Conservation (phyloP, 345 rosid species). For the Jatropha curcas region DNA sequence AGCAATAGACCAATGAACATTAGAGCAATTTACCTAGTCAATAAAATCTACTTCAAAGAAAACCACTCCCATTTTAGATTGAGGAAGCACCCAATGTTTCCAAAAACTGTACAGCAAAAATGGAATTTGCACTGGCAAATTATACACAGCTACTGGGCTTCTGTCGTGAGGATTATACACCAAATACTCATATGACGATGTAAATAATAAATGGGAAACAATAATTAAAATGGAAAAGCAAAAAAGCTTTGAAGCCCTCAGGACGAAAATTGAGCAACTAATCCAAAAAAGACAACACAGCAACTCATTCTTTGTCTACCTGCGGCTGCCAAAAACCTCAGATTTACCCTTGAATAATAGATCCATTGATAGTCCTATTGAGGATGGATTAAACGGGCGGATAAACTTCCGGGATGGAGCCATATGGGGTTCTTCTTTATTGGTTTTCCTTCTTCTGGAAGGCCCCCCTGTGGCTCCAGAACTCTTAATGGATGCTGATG, state of each 20-base stretch:
- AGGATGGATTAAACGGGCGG: constrained; percentile 54
- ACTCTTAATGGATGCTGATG: constrained; percentile 40
- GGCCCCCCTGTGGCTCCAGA: constrained; percentile 37
- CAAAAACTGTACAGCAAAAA: constrained; percentile 10
- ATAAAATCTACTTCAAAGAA: no score
- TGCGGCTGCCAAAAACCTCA: constrained; percentile 48
- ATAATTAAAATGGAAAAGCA: background rate
- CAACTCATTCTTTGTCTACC: constrained; percentile 26
- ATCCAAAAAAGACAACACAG: background rate
- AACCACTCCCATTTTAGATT: background rate
- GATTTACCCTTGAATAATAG: constrained; percentile 58
- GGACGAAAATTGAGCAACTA: constrained; percentile 10
- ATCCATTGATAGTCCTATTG: constrained; percentile 55
- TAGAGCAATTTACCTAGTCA: no score
- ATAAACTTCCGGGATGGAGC: constrained; percentile 53
- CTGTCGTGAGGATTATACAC: constrained; percentile 16
- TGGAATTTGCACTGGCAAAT: constrained; percentile 13
- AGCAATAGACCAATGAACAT: no score
- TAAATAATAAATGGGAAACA: constrained; percentile 23
- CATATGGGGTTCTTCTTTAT: constrained; percentile 34
- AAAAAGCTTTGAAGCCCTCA: constrained; percentile 12
- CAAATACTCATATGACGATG: constrained; percentile 19
- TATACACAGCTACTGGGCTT: constrained; percentile 20
- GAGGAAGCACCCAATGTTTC: background rate
- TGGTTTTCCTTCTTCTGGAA: constrained; percentile 40